A percentile compares a stretch with the other conserved stretches of the same genome.
phyloP scores from a whole-genome alignment of 2,329 filamentous ascomycete species.

The Biscogniauxia marginata region DNA sequence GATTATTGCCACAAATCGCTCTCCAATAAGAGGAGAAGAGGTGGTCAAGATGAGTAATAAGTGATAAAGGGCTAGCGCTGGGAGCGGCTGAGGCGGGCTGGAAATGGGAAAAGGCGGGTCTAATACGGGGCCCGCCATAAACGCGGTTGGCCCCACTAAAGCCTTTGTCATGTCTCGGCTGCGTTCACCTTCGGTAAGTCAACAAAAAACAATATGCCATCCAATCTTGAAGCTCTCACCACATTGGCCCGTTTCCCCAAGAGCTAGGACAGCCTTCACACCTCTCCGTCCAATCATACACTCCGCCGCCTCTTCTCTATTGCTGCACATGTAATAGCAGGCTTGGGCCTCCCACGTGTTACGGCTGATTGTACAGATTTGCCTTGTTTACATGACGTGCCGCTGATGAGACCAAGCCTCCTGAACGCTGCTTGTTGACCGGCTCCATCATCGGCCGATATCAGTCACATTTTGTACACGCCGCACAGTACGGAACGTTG shows the following conservation, averaged over 20 bases:
- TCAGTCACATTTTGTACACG: slow-evolving; percentile 5
- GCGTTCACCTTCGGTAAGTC: slow-evolving; percentile 9
- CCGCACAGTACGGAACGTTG: slow-evolving; percentile 4
- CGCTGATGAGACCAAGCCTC: background rate
- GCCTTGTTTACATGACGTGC: background rate
- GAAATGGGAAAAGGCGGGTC: slow-evolving; percentile 6
- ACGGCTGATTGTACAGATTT: background rate
- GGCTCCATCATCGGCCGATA: background rate
- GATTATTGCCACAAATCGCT: slow-evolving; percentile 11
- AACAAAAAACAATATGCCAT: slow-evolving; percentile 9
- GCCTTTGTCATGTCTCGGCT: background rate
- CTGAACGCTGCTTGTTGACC: background rate
- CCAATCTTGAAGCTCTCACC: background rate
- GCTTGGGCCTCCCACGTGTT: background rate
- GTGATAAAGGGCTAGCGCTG: background rate
- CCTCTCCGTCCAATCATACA: background rate
- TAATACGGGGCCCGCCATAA: slow-evolving; percentile 3
- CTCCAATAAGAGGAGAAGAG: slow-evolving; percentile 5
- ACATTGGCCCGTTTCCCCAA: background rate
- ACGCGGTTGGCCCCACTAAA: background rate
- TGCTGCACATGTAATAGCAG: background rate
- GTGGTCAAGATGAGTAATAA: slow-evolving; percentile 13
- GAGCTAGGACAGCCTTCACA: slow-evolving; percentile 1
- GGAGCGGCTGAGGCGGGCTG: background rate
- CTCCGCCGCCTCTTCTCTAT: background rate